Base-by-base conservation (phyloP, 768 basidiomycete genomes). In the Xanthoconium stramineum region DNA sequence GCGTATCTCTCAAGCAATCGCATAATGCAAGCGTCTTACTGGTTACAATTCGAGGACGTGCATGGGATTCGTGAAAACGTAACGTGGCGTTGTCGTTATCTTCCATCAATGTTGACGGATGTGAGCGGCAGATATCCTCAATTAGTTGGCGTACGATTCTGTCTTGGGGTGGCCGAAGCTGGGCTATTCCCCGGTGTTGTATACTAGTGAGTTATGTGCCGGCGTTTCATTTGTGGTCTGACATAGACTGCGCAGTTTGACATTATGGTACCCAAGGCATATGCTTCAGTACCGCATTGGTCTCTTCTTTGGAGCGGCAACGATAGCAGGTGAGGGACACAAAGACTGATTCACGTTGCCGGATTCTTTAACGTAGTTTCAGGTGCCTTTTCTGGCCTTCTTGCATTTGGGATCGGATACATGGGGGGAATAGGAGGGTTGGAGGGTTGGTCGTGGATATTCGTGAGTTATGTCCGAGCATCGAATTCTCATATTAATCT, bases 181-280 rank as follows among this genome's bases (percentile, higher is more conserved):
- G 86, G 88, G 4, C 65, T 88, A 11, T 89, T 86, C 68, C 87
- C 88, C 12, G 87, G 87, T 28, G 84, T 89, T 11, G 79, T 81
- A 0, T 91, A 87, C 72, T 89, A 86, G 87, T 87, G 53, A 44
- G 79, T 67, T 33, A 46, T 28, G 19, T 10, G 19, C 19, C 9
- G 6, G n/a, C 3, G 9, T 20, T 5, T 33, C 6, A 9, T 35
- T 29, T 17, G 11, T n/a, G 8, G 20, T 3, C 55, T 58, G 10
- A 65, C 14, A 2, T 8, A 19, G 28, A 19, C 3, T 5, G 40
- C 15, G 29, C 24, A 85, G 83, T 60, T 71, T 89, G 24, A 84
- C 83, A 4, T 69, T 85, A 20, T 88, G 86, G 85, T 89, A 89
- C 59, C 83, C 84, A 8, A 77, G 84, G 10, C 76, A 85, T 59